Base-by-base conservation (phyloP, 345 rosid genomes). In the Populus nigra region DNA sequence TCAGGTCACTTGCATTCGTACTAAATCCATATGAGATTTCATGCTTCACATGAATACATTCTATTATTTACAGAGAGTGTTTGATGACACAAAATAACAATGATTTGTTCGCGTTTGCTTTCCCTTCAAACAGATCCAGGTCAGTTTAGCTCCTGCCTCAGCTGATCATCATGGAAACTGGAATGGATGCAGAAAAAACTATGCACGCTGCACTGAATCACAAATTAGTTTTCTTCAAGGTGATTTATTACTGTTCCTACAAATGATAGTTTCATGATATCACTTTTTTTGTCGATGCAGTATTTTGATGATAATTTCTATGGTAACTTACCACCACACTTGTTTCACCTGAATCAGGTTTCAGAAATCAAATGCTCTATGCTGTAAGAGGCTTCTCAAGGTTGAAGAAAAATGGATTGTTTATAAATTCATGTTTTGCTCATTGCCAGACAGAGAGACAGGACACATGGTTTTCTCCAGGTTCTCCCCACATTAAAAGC, bases 381-480 rank as follows among this genome's bases (percentile, higher is more conserved):
- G 89, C 83, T 13, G 78, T 92, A 50, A 87, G 76, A 73, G 88
- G 90, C 3, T 92, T 96, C 82, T 84, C 97, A 3, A 85, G 74
- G 88, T 90, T 93, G 17, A 88, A 82, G 79, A 77, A 88, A 72
- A 92, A 93, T 13, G 98, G 99, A 18, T 68, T 91, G 59, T 96
- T 92, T 79, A 89, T 96, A 82, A 96, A 96, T 76, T 96, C 99
- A 6, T 93, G 97, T 76, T 96, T 96, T 57, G 92, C 97, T 81
- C 99, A 96, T 75, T 96, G 97, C 87, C 98, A 96, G 83, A 81
- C 97, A 5, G 99, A 96, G 85, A 90, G 94, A 77, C 98, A 91
- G 81, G 97, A 96, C 68, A 92, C 99, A 43, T 96, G 99, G 99
- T 93, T 92, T 17, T 90, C 96, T 0, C 90, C 90, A 41, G 76